Conservation (phyloP, 805 yeast genomes). For the Spathaspora passalidarum region DNA sequence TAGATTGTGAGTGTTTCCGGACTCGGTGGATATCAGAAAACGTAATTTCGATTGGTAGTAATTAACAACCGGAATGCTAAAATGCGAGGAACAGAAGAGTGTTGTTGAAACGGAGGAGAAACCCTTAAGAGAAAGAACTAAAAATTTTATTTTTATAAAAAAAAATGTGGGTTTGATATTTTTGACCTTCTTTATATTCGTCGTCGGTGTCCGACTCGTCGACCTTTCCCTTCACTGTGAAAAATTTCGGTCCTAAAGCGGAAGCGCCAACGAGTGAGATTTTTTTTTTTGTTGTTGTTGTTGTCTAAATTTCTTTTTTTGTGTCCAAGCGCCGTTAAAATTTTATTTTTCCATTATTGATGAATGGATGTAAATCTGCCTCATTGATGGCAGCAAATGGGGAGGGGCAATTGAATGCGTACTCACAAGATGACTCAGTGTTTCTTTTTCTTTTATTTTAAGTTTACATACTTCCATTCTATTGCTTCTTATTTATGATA, state of each 20-base stretch:
- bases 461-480: too few relatives aligned
- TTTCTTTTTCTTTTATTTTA: too few relatives aligned
- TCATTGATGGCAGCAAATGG: background rate
- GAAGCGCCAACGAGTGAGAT: background rate
- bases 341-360: background rate
- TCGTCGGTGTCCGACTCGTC: background rate
- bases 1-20: too few relatives aligned
- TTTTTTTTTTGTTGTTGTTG: background rate
- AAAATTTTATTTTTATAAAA: background rate
- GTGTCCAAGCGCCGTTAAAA: background rate
- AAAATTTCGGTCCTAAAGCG: slow-evolving; percentile 1
- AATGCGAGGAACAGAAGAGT: background rate
- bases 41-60: too few relatives aligned
- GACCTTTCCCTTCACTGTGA: background rate
- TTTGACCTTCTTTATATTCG: background rate
- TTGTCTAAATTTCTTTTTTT: background rate
- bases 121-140: background rate
- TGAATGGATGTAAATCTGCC: background rate
- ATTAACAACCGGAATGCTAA: background rate
- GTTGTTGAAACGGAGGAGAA: background rate
- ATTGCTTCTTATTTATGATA: too few relatives aligned
- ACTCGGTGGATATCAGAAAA: too few relatives aligned
- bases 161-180: background rate
- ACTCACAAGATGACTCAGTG: background rate
- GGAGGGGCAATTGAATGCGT: background rate